Percentiles rank a stretch among this genome's conserved stretches.
Evolutionary conservation across 2,329 filamentous ascomycete species (phyloP).

Genomic region (Colletotrichum eleusines): DNA sequence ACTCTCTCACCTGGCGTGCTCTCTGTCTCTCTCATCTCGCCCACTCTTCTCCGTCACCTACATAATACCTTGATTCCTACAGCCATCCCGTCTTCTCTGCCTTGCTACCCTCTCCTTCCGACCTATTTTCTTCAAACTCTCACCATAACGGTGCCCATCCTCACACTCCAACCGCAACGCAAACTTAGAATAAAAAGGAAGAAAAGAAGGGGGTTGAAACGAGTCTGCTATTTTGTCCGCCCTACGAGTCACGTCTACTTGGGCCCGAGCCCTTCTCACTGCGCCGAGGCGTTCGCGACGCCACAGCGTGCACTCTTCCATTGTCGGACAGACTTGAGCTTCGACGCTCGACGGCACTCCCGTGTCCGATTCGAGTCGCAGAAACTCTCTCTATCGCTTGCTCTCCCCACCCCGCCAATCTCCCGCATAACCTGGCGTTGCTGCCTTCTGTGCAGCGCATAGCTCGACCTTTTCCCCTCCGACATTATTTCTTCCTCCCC

Average conservation of each 20-base stretch:
- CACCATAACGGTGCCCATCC: background rate
- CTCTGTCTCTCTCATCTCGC: background rate
- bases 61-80: slow-evolving; percentile 41
- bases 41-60: slow-evolving; percentile 28
- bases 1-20: background rate
- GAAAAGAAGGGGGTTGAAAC: slow-evolving; percentile 38
- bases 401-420: slow-evolving; percentile 13
- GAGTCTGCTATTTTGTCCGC: slow-evolving; percentile 44
- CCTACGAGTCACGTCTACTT: slow-evolving; percentile 39
- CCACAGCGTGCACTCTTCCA: slow-evolving; percentile 39
- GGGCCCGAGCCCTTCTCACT: slow-evolving; percentile 40
- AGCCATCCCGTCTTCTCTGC: slow-evolving; percentile 35
- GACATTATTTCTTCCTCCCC: background rate
- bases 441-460: slow-evolving; percentile 22
- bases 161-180: slow-evolving; percentile 14
- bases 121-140: slow-evolving; percentile 29
- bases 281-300: slow-evolving; percentile 44
- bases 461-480: background rate
- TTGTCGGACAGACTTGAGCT: slow-evolving; percentile 30
- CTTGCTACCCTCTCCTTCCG: slow-evolving; percentile 24
- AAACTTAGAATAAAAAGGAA: slow-evolving; percentile 23
- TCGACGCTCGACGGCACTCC: slow-evolving; percentile 33
- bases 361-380: slow-evolving; percentile 38
- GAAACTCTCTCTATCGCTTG: background rate
- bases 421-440: slow-evolving; percentile 31